Conservation (phyloP, 176 grass and related monocot species). For the Carex scoparia region DNA sequence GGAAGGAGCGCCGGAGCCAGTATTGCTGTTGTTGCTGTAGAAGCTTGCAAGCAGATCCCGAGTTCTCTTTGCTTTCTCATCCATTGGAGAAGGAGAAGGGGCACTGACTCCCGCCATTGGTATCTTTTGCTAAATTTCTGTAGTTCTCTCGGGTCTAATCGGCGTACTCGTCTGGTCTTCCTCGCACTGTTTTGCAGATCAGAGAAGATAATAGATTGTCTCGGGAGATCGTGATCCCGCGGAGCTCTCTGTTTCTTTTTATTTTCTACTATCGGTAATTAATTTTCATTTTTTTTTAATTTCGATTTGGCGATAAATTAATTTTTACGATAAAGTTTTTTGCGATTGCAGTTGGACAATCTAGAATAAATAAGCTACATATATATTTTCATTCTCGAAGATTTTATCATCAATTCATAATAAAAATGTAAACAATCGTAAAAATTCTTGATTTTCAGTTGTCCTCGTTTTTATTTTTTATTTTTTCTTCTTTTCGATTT, state of each 20-base stretch:
- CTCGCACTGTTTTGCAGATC: neutral
- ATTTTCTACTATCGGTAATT: neutral
- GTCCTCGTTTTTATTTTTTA: too few relatives aligned
- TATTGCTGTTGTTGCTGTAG: constrained; percentile 61
- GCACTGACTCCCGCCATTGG: neutral
- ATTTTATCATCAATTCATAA: too few relatives aligned
- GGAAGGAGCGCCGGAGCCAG: constrained; percentile 7
- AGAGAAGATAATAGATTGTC: neutral
- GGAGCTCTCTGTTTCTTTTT: neutral
- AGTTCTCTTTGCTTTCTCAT: constrained; percentile 92
- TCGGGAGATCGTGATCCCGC: neutral
- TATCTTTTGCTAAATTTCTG: neutral
- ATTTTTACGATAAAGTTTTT: too few relatives aligned
- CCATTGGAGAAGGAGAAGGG: constrained; percentile 37
- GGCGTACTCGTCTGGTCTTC: neutral
- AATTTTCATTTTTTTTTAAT: neutral
- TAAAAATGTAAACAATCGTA: too few relatives aligned
- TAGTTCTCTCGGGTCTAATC: neutral
- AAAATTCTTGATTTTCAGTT: too few relatives aligned
- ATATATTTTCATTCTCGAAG: too few relatives aligned
- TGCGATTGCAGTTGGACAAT: too few relatives aligned
- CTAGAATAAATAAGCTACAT: too few relatives aligned
- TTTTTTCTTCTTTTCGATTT: too few relatives aligned
- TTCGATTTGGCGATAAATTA: neutral
- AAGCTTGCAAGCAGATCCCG: constrained; percentile 93